Evolutionary conservation across 345 rosid genomes (phyloP).

Genomic region (Corymbia maculata): DNA sequence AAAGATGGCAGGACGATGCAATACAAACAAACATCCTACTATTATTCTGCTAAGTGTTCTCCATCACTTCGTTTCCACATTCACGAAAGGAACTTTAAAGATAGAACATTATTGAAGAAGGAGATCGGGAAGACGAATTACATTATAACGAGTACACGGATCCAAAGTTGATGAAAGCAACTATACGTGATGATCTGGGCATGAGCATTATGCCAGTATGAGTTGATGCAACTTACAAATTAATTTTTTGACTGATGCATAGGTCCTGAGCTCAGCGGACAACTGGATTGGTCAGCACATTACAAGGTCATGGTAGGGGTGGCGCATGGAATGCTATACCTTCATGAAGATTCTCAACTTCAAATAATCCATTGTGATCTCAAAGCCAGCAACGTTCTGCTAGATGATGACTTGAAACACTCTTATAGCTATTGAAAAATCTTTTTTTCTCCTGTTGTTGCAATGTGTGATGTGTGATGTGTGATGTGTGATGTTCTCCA

Average conservation of each 20-base stretch:
- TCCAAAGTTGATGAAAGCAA: background rate
- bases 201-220: background rate
- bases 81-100: background rate
- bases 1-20: background rate
- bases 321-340: conserved; percentile 20
- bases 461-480: background rate
- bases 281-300: conserved; percentile 39
- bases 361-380: conserved; percentile 61
- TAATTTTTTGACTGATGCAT: background rate
- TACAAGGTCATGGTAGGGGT: conserved; percentile 22
- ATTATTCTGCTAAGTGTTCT: background rate
- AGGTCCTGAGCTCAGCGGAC: conserved; percentile 22
- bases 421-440: too few relatives aligned
- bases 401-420: conserved; percentile 25
- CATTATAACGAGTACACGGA: background rate
- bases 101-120: background rate
- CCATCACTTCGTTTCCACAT: background rate
- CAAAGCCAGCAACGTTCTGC: conserved; percentile 41
- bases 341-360: conserved; percentile 40
- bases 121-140: background rate
- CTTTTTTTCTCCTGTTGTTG: background rate
- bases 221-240: background rate
- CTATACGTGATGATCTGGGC: background rate
- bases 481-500: background rate
- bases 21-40: background rate